Evolutionary conservation across 331 rosid species (phyloP), one percentile per base, ranked within the genome.

Genomic region (Spiraea crenata): DNA sequence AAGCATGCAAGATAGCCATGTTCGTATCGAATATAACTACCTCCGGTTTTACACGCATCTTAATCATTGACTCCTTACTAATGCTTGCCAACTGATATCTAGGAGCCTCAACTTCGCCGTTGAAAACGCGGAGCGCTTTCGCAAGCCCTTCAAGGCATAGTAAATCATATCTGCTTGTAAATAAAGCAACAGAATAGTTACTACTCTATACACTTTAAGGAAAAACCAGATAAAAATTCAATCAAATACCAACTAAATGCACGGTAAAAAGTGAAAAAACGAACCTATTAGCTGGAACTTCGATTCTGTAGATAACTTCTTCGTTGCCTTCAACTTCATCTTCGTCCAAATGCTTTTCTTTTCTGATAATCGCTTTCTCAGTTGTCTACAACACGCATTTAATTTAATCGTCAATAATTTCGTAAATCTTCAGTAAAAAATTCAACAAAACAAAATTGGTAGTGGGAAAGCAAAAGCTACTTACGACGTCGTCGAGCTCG

Each of bases 101-200:
- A 7, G 98, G 99, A 48, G 79, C 84, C 79, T 86, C 84, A 74
- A 87, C 90, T 63, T 38, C 9, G 73, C 76, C 75, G 52, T 84
- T 77, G 68, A 95, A 95, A 48, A 91, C 76, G 57, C 92, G 85
- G 42, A 95, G 96, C 3, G 98, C 88, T 70, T 89, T 96, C n/a
- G 96, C 95, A 69, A 91, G 81, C 76, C 98, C 99, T 81, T 95
- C 99, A 17, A 95, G 95, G 75, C 98, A 95, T 67, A 95, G 92
- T 79, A 95, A 87, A 71, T 95, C 99, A 76, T 95, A 95, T 82
- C 99, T 95, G 77, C 20, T 55, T 71, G 69, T 17, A 73, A 45
- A 46, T 52, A 57, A 63, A 57, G 64, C 0, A 69, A 51, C 35
- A 35, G 47, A 50, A 3, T 14, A 40, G 54, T 56, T 70, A 49